Conservation (phyloP, 495 filamentous ascomycete genomes). For the Daldinia bambusicola region DNA sequence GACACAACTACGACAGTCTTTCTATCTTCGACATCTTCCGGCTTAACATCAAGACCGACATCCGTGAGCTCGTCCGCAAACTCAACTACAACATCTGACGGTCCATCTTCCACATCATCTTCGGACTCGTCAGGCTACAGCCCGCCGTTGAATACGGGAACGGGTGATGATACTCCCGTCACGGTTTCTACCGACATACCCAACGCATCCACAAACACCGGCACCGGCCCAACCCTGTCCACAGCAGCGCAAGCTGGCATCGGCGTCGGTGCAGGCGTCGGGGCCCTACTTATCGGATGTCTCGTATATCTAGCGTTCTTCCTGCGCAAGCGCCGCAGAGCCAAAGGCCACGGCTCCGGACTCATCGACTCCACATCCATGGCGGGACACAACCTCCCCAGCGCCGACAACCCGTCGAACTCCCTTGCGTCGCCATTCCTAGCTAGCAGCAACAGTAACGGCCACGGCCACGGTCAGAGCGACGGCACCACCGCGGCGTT, state of each 20-base stretch:
- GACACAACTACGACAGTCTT: background rate
- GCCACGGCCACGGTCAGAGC: background rate
- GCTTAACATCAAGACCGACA: slow-evolving; percentile 4
- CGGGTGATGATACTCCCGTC: slow-evolving; percentile 46
- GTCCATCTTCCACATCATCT: slow-evolving; percentile 42
- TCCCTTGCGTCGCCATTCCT: background rate
- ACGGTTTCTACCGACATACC: slow-evolving; percentile 29
- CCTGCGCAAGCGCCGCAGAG: slow-evolving; percentile 30
- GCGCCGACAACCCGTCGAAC: background rate
- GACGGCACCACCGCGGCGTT: background rate
- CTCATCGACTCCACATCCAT: background rate
- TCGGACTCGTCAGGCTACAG: slow-evolving; percentile 1
- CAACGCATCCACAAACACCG: slow-evolving; percentile 44
- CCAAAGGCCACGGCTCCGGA: background rate
- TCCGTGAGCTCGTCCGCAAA: slow-evolving; percentile 11
- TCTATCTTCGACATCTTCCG: no score
- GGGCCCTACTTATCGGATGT: slow-evolving; percentile 43
- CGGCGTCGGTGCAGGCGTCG: slow-evolving; percentile 56
- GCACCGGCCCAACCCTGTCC: slow-evolving; percentile 39
- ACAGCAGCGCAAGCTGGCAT: slow-evolving; percentile 57
- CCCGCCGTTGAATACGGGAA: slow-evolving; percentile 8
- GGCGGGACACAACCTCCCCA: background rate
- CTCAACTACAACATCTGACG: background rate
- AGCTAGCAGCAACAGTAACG: background rate
- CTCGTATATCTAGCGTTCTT: slow-evolving; percentile 24